A percentile compares a stretch with the other conserved stretches of the same genome.
phyloP scores from a whole-genome alignment of 176 grass and related monocot genomes.

The Dactylis glomerata region DNA sequence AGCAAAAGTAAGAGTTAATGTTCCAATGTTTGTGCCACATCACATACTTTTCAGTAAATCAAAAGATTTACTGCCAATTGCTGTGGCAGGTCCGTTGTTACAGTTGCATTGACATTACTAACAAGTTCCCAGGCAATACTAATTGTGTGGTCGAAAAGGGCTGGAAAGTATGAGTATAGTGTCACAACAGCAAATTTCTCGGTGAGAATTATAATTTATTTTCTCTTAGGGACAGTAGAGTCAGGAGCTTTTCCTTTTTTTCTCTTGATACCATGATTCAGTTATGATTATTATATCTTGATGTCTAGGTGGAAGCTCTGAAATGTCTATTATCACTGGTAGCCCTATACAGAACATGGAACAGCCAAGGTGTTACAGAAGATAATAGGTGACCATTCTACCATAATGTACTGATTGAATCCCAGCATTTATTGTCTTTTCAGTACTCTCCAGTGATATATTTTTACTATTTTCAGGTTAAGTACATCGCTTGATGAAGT shows the following conservation, averaged over 20 bases:
- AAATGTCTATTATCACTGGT: constrained; percentile 75
- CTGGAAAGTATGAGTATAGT: constrained; percentile 89
- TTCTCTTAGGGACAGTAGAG: not conserved
- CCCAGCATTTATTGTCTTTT: not conserved
- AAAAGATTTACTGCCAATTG: constrained; percentile 4
- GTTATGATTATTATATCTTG: constrained; percentile 17
- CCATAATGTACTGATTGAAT: not conserved
- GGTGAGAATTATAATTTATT: constrained; percentile 44
- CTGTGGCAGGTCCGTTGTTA: constrained; percentile 65
- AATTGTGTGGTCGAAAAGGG: constrained; percentile 92
- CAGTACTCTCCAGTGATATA: not conserved
- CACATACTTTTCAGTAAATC: constrained; percentile 14
- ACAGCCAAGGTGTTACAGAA: constrained; percentile 69
- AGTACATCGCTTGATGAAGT: constrained; percentile 79
- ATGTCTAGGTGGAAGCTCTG: constrained; percentile 75
- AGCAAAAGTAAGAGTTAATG: constrained; percentile 62
- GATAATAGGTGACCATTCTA: constrained; percentile 65
- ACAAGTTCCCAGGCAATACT: constrained; percentile 98
- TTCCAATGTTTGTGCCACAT: constrained; percentile 12
- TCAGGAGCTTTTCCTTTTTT: not conserved
- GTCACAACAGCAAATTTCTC: constrained; percentile 96
- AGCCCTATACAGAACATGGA: constrained; percentile 75
- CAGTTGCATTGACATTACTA: constrained; percentile 76
- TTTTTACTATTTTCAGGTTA: constrained; percentile 56
- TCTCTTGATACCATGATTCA: constrained; percentile 1